phyloP scores from a whole-genome alignment of 2,329 filamentous ascomycete species.

The Aspergillus fumigatus region DNA sequence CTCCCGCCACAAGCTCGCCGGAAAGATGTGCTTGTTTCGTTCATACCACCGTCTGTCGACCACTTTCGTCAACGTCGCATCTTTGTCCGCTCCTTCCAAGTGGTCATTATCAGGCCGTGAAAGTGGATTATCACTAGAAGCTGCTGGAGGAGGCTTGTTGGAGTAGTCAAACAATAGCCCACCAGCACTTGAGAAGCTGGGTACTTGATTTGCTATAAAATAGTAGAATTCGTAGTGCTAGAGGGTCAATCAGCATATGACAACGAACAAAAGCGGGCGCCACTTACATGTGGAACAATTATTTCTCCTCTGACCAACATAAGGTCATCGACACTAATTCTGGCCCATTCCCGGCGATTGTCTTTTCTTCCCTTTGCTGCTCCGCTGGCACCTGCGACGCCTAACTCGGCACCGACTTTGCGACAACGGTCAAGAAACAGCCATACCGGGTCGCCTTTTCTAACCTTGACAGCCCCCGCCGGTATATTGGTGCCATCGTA shows the following conservation, averaged over 20 bases:
- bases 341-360: slow-evolving; percentile 77
- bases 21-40: slow-evolving; percentile 96
- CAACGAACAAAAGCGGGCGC: neutral
- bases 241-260: slow-evolving; percentile 6
- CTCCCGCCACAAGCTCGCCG: slow-evolving; percentile 90
- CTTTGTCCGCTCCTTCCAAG: slow-evolving; percentile 72
- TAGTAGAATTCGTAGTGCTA: slow-evolving; percentile 98
- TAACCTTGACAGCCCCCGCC: slow-evolving; percentile 76
- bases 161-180: slow-evolving; percentile 77
- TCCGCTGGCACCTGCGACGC: slow-evolving; percentile 60
- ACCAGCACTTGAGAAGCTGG: slow-evolving; percentile 66
- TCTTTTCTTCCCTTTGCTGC: slow-evolving; percentile 48
- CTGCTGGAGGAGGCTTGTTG: slow-evolving; percentile 32
- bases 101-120: slow-evolving; percentile 48
- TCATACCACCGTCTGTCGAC: slow-evolving; percentile 97
- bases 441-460: slow-evolving; percentile 92
- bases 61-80: slow-evolving; percentile 81
- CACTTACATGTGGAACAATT: slow-evolving; percentile 86
- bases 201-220: slow-evolving; percentile 73
- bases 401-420: slow-evolving; percentile 80
- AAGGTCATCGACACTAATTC: slow-evolving; percentile 90
- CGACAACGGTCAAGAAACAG: slow-evolving; percentile 86
- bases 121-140: slow-evolving; percentile 36
- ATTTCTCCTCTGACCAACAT: slow-evolving; percentile 87
- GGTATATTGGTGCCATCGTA: slow-evolving; percentile 91